Evolutionary conservation across 345 rosid genomes (phyloP), one percentile per base, ranked within the genome.

Genomic region (Euphorbia pulcherrima): DNA sequence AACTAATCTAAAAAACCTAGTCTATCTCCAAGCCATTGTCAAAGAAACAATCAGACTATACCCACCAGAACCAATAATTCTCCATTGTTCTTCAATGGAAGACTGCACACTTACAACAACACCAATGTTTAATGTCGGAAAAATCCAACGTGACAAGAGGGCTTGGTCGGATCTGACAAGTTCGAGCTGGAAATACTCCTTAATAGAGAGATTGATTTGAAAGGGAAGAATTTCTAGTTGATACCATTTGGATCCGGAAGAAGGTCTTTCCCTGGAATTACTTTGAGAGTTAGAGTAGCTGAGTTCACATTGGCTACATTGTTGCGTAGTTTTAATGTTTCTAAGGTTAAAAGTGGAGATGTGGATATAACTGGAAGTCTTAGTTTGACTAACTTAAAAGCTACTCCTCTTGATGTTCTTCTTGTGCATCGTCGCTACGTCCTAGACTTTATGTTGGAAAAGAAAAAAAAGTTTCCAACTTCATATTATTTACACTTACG

Each of bases 1-100:
- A 56, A 57, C 75, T 6, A 80, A 81, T 10, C 41, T 78, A 6
- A 27, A 57, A 14, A 73, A 75, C 12, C 52, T 78, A 26, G 35
- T 50, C 39, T 72, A 64, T 61, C 79, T 81, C 23, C 75, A 78
- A 41, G 80, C 80, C 5, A 30, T 78, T 39, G 18, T 78, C 47
- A 74, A 78, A 64, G 78, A 78, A 59, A 50, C 73, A 5, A 2
- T 74, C 40, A 66, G 81, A 12, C 29, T 78, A 17, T 72, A 76
- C 37, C 80, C 82, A 1, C 67, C 80, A 0, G 65, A 29, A 10
- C 69, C 81, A 1, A 7, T 78, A 16, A 29, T 41, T 9, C 56
- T 2, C 18, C 70, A 46, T 0, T 65, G 75, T 3, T 62, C 33
- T 24, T 58, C 74, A 57, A 30, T n/a, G 39, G 80, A 75, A 37